Evolutionary conservation across 2,329 filamentous ascomycete species (phyloP), one percentile per base, ranked within the genome.

Genomic region (Metarhizium humberi): DNA sequence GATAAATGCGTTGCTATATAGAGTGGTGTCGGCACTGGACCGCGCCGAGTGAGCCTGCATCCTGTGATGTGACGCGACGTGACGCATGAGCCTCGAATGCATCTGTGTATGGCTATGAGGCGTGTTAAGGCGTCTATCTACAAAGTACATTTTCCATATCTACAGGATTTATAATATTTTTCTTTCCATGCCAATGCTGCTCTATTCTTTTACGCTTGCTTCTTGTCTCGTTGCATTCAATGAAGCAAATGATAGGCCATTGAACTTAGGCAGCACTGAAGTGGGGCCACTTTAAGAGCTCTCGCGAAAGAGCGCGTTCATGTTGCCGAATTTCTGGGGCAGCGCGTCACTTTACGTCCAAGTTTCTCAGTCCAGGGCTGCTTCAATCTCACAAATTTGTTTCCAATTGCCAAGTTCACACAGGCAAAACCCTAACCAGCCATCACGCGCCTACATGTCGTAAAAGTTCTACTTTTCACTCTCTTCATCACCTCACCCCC

Each of bases 211-310:
- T 14, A 5, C 11, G 1, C 8, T 13, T 13, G 14, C 1, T 40
- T 16, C 38, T 5, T 16, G 14, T 13, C 13, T 40, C 11, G 8
- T 36, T 36, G n/a, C 48, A 55, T 47, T 5, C 6, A 25, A 14
- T 43, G 20, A 34, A 20, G 20, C 53, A 29, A 32, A 13, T 56
- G 29, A 59, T 45, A 20, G 42, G 42, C n/a, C 42, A 20, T 7
- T 20, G 8, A 30, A 4, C 45, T 3, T 7, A 10, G 25, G 45
- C 20, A 30, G 25, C 25, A 34, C 32, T 3, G 54, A 59, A 58
- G 55, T 55, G 59, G 59, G 45, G 45, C 57, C 56, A 57, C 56
- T 61, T 60, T 54, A 61, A 59, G 49, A 38, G 6, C 10, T 46
- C 53, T 50, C 56, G 52, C 20, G 13, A 43, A n/a, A 38, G 40